Percentiles rank a stretch among this genome's conserved stretches.
Conservation (phyloP, 78 protist genomes). For the Trichosphaerium sp. region DNA sequence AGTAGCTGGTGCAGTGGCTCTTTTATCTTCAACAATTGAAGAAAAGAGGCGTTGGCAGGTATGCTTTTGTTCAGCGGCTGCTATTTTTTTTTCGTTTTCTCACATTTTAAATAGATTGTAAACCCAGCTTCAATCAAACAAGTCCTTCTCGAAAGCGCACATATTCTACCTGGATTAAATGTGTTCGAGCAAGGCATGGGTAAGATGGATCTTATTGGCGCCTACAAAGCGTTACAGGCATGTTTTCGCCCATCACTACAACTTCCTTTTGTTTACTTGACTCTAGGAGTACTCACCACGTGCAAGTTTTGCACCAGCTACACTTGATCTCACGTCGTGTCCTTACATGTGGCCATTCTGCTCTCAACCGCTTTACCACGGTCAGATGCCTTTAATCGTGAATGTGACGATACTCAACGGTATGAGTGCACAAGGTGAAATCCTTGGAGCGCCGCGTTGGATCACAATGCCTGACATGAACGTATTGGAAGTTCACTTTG, state of each 20-base stretch:
- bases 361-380: slow-evolving; percentile 68
- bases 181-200: slow-evolving; percentile 79
- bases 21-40: neutral
- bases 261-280: no score
- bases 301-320: slow-evolving; percentile 25
- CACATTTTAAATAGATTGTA: neutral
- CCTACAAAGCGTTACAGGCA: slow-evolving; percentile 1
- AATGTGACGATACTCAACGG: slow-evolving; percentile 78
- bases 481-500: no score
- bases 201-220: slow-evolving; percentile 21
- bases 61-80: neutral
- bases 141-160: slow-evolving; percentile 42
- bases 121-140: slow-evolving; percentile 72
- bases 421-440: slow-evolving; percentile 13
- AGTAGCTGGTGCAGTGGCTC: slow-evolving; percentile 74
- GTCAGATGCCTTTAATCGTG: slow-evolving; percentile 48
- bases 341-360: slow-evolving; percentile 89
- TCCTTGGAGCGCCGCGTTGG: neutral
- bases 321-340: slow-evolving; percentile 59
- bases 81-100: neutral
- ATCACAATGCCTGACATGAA: neutral
- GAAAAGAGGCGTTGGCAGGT: neutral
- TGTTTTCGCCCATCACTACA: neutral
- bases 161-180: slow-evolving; percentile 8
- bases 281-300: slow-evolving; percentile 39